These are phyloP conservation scores for Chlamydomonas sp. DNA, from an alignment of 139 green algal species.

Conservation along the genomic window DNA sequence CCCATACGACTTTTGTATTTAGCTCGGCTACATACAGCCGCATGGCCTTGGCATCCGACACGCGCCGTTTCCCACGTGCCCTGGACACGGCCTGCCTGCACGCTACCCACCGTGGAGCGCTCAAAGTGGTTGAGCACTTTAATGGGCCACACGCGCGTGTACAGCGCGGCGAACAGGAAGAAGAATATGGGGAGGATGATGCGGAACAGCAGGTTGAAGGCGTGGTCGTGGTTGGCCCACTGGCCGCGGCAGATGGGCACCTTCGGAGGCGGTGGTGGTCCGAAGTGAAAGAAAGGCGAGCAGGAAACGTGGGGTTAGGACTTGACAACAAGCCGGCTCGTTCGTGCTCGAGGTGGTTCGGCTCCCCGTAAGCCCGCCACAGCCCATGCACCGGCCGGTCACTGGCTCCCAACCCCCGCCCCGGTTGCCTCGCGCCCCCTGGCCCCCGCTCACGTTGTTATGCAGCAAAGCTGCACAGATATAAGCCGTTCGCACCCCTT, in stretches of 20 bases:
- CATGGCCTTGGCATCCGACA: too few relatives aligned
- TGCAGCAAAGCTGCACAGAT: too few relatives aligned
- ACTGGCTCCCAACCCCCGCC: not conserved
- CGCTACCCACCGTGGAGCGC: not conserved
- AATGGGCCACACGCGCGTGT: conserved; percentile 13
- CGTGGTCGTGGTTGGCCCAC: not conserved
- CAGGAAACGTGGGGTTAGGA: not conserved
- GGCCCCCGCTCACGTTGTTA: too few relatives aligned
- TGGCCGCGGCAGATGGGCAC: conserved; percentile 6
- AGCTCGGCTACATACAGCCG: too few relatives aligned
- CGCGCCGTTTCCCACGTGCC: too few relatives aligned
- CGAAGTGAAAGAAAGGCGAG: not conserved
- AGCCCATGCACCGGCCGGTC: not conserved
- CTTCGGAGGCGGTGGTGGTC: not conserved
- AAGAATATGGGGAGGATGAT: conserved; percentile 44
- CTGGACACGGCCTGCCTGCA: too few relatives aligned
- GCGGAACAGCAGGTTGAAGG: conserved; percentile 35
- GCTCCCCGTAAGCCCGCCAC: not conserved
- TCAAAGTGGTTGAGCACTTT: not conserved
- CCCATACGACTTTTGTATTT: too few relatives aligned
- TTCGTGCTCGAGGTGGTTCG: not conserved
- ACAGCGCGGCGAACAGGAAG: conserved; percentile 7
- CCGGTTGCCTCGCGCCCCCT: not conserved
- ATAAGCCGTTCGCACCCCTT: too few relatives aligned
- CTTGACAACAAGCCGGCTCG: not conserved